Conservation (phyloP, 2,329 filamentous ascomycete genomes). For the Pezicula radicicola region DNA sequence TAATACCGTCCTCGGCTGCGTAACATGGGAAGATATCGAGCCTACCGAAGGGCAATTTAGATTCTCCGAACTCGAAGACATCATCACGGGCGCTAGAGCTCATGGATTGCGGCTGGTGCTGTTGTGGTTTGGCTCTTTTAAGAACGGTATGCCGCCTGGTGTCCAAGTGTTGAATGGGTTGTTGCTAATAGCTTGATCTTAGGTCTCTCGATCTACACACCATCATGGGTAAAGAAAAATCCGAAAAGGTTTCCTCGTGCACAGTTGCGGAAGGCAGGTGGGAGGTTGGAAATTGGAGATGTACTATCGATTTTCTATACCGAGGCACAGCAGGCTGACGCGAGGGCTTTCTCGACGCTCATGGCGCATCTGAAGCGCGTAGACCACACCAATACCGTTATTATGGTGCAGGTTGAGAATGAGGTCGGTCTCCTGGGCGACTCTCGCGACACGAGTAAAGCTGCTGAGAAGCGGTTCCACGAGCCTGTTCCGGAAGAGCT, state of each 20-base stretch:
- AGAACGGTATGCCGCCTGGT: slow-evolving; percentile 37
- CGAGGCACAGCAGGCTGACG: slow-evolving; percentile 32
- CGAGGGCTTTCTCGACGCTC: slow-evolving; percentile 35
- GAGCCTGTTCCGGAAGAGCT: slow-evolving; percentile 34
- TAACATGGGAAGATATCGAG: slow-evolving; percentile 45
- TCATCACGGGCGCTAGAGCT: slow-evolving; percentile 33
- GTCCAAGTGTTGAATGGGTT: no score
- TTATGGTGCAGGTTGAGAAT: slow-evolving; percentile 58
- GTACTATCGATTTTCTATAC: slow-evolving; percentile 34
- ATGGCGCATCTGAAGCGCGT: slow-evolving; percentile 40
- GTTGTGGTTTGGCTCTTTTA: slow-evolving; percentile 47
- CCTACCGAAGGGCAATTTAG: slow-evolving; percentile 39
- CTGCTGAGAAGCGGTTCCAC: slow-evolving; percentile 39
- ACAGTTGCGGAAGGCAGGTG: slow-evolving; percentile 23
- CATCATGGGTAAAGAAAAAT: slow-evolving; percentile 35
- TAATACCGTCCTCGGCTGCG: slow-evolving; percentile 42
- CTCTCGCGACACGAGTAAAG: slow-evolving; percentile 41
- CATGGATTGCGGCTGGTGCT: slow-evolving; percentile 37
- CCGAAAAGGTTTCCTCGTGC: slow-evolving; percentile 26
- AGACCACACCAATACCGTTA: slow-evolving; percentile 43
- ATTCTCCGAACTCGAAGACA: slow-evolving; percentile 37
- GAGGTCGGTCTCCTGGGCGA: slow-evolving; percentile 50
- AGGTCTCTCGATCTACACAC: slow-evolving; percentile 34
- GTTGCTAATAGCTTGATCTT: no score
- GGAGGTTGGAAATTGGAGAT: slow-evolving; percentile 26